A percentile compares a stretch with the other conserved stretches of the same genome.
These are phyloP conservation scores for Alternaria metachromatica DNA, from an alignment of 2,329 filamentous ascomycete genomes.

Conservation along the genomic window DNA sequence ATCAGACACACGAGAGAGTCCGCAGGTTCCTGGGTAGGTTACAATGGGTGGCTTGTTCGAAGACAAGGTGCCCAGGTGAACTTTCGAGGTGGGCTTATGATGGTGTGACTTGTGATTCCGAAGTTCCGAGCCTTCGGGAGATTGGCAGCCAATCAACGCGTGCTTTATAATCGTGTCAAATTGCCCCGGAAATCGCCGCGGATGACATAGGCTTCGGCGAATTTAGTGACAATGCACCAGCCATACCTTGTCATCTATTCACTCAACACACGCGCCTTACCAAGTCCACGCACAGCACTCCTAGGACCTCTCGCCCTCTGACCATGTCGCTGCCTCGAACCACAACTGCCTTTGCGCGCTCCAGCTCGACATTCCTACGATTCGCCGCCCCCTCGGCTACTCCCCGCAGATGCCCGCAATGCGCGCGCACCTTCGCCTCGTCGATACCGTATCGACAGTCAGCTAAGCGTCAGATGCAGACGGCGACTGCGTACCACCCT, in stretches of 20 bases:
- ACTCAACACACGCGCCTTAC: constrained; percentile 6
- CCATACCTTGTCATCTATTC: constrained; percentile 14
- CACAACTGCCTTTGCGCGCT: constrained; percentile 31
- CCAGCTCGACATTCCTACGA: constrained; percentile 29
- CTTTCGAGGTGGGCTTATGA: not conserved
- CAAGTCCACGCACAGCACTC: constrained; percentile 4
- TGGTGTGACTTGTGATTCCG: not conserved
- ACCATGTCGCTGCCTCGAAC: constrained; percentile 44
- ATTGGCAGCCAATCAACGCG: constrained; percentile 19
- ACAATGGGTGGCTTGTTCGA: not conserved
- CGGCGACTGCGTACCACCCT: constrained; percentile 69
- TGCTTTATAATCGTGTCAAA: constrained; percentile 26
- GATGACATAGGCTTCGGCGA: constrained; percentile 35
- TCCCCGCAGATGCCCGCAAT: constrained; percentile 51
- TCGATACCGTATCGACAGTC: constrained; percentile 44
- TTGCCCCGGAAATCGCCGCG: constrained; percentile 24
- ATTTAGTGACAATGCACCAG: constrained; percentile 26
- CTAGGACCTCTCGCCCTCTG: constrained; percentile 4
- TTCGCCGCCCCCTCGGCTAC: constrained; percentile 34
- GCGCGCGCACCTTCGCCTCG: constrained; percentile 55
- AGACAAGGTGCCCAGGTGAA: not conserved
- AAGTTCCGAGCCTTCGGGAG: constrained; percentile 12
- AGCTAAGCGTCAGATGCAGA: constrained; percentile 61
- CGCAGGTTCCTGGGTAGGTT: too few relatives aligned
- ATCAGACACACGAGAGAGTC: too few relatives aligned